These are phyloP conservation scores for Plantago coronopus DNA, from an alignment of 305 asterid genomes.

Conservation along the genomic window DNA sequence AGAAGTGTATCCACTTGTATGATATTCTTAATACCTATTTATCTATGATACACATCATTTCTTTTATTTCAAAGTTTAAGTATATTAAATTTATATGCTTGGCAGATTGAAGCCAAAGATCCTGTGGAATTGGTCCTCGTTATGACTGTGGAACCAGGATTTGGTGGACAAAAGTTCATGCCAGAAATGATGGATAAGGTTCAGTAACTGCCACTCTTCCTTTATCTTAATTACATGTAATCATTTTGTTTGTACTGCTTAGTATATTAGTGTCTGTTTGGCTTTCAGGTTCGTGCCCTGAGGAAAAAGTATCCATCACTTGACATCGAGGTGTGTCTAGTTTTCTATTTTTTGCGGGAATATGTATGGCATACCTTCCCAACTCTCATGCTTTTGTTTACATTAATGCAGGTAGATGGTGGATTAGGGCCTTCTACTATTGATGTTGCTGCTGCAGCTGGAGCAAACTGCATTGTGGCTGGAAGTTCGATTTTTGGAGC, in stretches of 20 bases:
- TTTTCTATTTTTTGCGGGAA: too few relatives aligned
- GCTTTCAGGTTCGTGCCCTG: constrained; percentile 47
- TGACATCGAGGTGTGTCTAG: constrained; percentile 61
- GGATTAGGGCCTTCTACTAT: constrained; percentile 87
- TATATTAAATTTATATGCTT: constrained; percentile 9
- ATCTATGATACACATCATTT: neutral
- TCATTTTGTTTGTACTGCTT: neutral
- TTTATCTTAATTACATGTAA: neutral
- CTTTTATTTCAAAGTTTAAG: neutral
- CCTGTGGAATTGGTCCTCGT: constrained; percentile 85
- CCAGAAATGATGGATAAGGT: constrained; percentile 81
- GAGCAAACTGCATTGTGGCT: constrained; percentile 84
- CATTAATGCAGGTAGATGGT: constrained; percentile 62
- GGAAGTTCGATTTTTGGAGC: constrained; percentile 86
- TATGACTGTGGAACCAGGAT: constrained; percentile 98
- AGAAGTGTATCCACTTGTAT: constrained; percentile 77
- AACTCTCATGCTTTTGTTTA: neutral
- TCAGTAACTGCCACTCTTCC: constrained; percentile 3
- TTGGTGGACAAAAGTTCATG: constrained; percentile 97
- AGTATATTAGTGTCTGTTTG: constrained; percentile 5
- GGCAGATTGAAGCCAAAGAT: constrained; percentile 46
- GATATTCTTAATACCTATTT: neutral
- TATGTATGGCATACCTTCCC: neutral
- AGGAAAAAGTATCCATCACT: constrained; percentile 61
- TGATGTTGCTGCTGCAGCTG: constrained; percentile 61